These are phyloP conservation scores for Imleria badia DNA, from an alignment of 768 basidiomycete genomes.

Conservation along the genomic window DNA sequence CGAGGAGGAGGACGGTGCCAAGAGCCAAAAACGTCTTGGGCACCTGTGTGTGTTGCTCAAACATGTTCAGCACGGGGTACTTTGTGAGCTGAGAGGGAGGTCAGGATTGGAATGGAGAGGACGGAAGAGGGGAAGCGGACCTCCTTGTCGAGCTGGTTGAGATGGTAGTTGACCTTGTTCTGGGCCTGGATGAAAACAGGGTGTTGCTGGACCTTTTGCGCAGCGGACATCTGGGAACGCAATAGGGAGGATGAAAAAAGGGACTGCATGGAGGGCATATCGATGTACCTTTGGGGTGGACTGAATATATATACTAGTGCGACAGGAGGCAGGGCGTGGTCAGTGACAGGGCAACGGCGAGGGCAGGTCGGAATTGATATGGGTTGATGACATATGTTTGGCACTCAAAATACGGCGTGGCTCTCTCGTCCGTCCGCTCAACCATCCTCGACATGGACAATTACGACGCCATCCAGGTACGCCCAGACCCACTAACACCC, in stretches of 20 bases:
- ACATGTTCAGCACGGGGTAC: constrained; percentile 78
- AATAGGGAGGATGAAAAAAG: not conserved
- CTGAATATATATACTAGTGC: constrained; percentile 9
- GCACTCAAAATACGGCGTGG: constrained; percentile 26
- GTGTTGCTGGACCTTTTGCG: constrained; percentile 85
- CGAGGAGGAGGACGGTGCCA: constrained; percentile 63
- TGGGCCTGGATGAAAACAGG: constrained; percentile 82
- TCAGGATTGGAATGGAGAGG: not conserved
- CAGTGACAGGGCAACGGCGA: constrained; percentile 23
- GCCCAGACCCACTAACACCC: constrained; percentile 6
- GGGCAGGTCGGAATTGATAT: constrained; percentile 38
- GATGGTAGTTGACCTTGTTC: constrained; percentile 78
- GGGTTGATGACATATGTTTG: constrained; percentile 67
- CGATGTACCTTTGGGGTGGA: constrained; percentile 4
- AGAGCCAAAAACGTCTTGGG: constrained; percentile 91
- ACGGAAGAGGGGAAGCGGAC: constrained; percentile 41
- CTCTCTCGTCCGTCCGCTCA: not conserved
- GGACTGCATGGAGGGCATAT: not conserved
- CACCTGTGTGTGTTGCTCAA: constrained; percentile 89
- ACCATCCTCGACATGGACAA: constrained; percentile 43
- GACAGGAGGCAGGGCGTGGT: constrained; percentile 9
- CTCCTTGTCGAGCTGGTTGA: constrained; percentile 95
- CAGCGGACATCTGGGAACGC: constrained; percentile 62
- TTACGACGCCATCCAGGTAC: constrained; percentile 57
- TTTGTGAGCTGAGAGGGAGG: constrained; percentile 60